These are phyloP conservation scores for Viola pubescens DNA, from an alignment of 441 rosid species.

Conservation along the genomic window DNA sequence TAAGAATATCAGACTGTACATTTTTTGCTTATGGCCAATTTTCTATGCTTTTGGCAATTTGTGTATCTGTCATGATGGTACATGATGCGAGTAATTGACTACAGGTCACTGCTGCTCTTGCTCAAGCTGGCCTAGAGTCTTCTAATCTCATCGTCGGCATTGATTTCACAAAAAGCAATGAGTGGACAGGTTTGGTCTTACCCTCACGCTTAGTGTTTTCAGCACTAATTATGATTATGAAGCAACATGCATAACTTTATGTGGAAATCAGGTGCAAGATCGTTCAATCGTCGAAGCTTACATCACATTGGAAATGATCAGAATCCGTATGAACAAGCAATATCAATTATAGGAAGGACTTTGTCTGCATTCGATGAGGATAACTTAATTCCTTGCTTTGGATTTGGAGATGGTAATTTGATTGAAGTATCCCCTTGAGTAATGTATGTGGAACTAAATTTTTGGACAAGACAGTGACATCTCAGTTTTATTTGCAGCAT, in stretches of 20 bases:
- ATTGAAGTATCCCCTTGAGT: background rate
- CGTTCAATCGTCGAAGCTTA: conserved; percentile 55
- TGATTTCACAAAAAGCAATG: conserved; percentile 93
- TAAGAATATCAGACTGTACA: background rate
- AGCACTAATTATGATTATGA: background rate
- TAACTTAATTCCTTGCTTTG: conserved; percentile 72
- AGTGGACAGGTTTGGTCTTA: conserved; percentile 65
- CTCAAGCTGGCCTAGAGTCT: conserved; percentile 81
- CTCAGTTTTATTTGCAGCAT: conserved; percentile 33
- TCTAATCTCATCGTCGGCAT: conserved; percentile 88
- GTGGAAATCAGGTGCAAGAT: conserved; percentile 44
- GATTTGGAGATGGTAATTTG: conserved; percentile 72
- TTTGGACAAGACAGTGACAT: conserved; percentile 17
- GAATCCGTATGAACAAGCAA: conserved; percentile 83
- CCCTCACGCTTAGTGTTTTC: conserved; percentile 8
- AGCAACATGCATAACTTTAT: conserved; percentile 3
- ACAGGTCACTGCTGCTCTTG: conserved; percentile 73
- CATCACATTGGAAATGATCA: conserved; percentile 49
- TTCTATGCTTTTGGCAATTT: conserved; percentile 7
- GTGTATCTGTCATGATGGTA: background rate
- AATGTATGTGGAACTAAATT: background rate
- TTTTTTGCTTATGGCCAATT: background rate
- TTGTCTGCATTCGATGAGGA: conserved; percentile 71
- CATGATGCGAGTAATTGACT: conserved; percentile 14
- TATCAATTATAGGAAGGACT: conserved; percentile 71